A percentile compares a stretch with the other conserved stretches of the same genome.
phyloP scores from a whole-genome alignment of 306 rosid genomes.

The Notholithocarpus densiflorus region DNA sequence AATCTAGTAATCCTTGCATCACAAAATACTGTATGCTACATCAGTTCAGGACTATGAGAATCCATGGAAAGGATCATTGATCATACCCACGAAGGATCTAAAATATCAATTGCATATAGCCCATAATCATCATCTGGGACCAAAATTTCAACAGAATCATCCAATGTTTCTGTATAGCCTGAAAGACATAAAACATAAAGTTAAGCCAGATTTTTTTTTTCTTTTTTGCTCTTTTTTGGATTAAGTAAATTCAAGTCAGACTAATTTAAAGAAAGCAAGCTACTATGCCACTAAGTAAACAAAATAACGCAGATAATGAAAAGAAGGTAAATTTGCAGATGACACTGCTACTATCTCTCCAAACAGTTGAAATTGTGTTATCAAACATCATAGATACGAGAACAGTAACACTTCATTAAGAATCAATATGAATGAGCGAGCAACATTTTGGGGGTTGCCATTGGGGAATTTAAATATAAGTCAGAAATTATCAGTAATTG shows the following conservation, averaged over 20 bases:
- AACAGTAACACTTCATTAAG: not conserved
- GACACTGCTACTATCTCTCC: not conserved
- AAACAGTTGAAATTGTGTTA: not conserved
- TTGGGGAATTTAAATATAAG: not conserved
- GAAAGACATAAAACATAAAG: conserved; percentile 10
- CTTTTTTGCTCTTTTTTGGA: no score
- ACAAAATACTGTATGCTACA: not conserved
- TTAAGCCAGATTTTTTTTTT: not conserved
- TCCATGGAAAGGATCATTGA: not conserved
- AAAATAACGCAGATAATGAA: not conserved
- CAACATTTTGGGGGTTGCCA: not conserved
- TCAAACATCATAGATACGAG: not conserved
- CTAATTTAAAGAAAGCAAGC: not conserved
- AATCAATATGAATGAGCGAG: not conserved
- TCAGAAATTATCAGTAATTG: not conserved
- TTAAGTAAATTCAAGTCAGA: not conserved
- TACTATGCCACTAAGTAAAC: not conserved
- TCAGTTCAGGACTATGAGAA: not conserved
- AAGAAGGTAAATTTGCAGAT: not conserved
- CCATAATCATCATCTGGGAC: conserved; percentile 84
- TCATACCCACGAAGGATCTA: conserved; percentile 77
- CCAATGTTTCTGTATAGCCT: conserved; percentile 77
- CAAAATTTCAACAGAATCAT: conserved; percentile 47
- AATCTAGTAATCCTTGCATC: not conserved
- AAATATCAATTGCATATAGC: conserved; percentile 85